Evolutionary conservation across 139 green algal genomes (phyloP).

Genomic region (Ostreobium quekettii): DNA sequence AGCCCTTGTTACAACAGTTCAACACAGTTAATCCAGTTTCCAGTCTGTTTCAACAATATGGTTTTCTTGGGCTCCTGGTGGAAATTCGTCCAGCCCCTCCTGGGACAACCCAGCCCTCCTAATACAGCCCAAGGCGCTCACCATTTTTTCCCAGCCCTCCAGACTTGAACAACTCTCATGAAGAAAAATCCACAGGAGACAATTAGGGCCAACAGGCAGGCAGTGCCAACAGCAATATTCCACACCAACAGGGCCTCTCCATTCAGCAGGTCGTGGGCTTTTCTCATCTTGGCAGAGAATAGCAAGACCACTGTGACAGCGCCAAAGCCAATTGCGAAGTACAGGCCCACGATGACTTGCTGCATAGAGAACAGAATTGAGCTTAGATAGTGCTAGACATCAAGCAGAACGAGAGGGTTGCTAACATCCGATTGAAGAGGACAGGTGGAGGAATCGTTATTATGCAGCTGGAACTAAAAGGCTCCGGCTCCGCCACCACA

Average conservation of each 20-base stretch:
- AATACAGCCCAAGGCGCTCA: background rate
- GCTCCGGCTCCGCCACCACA: background rate
- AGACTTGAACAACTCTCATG: background rate
- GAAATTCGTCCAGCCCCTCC: no score
- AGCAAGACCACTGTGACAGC: background rate
- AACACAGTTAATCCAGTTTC: no score
- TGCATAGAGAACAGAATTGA: no score
- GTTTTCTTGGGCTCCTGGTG: no score
- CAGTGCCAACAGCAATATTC: background rate
- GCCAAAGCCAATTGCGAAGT: background rate
- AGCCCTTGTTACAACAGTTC: no score
- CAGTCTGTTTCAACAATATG: background rate
- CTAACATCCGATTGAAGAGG: background rate
- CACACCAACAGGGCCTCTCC: slow-evolving; percentile 14
- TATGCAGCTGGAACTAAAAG: background rate
- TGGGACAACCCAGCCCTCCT: no score
- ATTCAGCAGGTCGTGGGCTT: background rate
- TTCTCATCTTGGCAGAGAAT: background rate
- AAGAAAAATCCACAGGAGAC: background rate
- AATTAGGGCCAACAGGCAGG: background rate
- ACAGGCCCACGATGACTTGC: no score
- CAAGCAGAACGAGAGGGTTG: background rate
- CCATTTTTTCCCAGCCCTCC: background rate
- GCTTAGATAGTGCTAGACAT: no score
- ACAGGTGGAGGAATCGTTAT: background rate